Conservation (phyloP, 75 land plant genomes). For the Pinus tabuliformis region DNA sequence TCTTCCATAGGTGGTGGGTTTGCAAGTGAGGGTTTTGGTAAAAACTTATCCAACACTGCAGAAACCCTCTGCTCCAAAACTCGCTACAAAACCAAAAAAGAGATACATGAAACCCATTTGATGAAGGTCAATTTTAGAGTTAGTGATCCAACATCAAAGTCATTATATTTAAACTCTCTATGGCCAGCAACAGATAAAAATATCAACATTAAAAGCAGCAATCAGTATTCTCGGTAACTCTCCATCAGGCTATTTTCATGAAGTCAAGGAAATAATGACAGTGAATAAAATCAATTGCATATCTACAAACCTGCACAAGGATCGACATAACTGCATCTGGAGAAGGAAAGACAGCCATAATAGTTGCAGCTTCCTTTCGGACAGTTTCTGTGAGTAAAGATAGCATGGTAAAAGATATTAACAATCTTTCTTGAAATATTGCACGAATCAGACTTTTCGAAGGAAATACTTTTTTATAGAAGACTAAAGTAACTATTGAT, state of each 20-base stretch:
- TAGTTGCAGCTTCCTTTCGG: conserved; percentile 85
- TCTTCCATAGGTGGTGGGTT: conserved; percentile 83
- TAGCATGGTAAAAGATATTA: background rate
- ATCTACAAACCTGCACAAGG: conserved; percentile 77
- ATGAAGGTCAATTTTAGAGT: background rate
- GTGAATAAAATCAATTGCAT: background rate
- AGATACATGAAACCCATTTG: background rate
- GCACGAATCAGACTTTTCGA: background rate
- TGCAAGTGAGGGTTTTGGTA: conserved; percentile 79
- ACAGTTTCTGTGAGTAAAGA: conserved; percentile 74
- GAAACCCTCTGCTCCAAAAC: conserved; percentile 93
- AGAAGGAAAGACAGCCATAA: conserved; percentile 90
- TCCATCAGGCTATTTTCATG: background rate
- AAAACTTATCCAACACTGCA: conserved; percentile 73
- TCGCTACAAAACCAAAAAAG: conserved; percentile 47
- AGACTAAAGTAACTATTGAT: background rate
- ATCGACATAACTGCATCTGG: conserved; percentile 97
- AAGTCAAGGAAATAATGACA: background rate
- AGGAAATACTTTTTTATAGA: background rate
- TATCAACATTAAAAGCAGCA: background rate
- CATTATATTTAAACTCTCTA: background rate
- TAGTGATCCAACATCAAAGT: background rate
- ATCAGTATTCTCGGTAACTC: background rate
- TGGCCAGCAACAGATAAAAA: background rate
- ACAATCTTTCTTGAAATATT: background rate